These are phyloP conservation scores for Aspergillus biplanus DNA, from an alignment of 495 filamentous ascomycete species.

Conservation along the genomic window DNA sequence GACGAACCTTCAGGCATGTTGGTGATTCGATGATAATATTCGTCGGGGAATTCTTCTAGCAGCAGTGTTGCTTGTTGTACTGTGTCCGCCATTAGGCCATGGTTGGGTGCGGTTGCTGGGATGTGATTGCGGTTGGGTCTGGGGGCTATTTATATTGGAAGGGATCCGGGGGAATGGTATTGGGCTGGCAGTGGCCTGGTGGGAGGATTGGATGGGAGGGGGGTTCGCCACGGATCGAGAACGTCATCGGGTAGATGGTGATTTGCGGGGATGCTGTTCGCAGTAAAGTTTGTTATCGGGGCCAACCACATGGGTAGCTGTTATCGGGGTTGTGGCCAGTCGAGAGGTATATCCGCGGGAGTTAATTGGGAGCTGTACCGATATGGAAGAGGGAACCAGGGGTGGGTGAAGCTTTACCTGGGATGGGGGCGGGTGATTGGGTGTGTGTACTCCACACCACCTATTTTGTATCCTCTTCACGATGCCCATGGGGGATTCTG, in stretches of 20 bases:
- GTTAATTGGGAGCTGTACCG: no score
- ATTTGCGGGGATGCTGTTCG: background rate
- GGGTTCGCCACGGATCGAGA: background rate
- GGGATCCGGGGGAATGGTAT: background rate
- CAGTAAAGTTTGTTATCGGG: background rate
- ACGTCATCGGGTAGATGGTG: background rate
- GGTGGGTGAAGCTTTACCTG: no score
- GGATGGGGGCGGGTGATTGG: no score
- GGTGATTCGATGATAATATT: background rate
- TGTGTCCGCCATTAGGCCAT: background rate
- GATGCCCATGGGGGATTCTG: no score
- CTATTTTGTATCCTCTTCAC: no score
- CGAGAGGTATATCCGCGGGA: no score
- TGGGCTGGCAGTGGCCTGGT: background rate
- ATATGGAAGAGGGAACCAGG: no score
- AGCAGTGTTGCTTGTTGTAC: slow-evolving; percentile 4
- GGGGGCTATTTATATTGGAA: background rate
- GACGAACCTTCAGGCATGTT: slow-evolving; percentile 15
- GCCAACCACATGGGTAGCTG: no score
- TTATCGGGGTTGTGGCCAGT: no score
- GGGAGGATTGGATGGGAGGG: background rate
- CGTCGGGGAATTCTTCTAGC: background rate
- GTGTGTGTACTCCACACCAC: no score
- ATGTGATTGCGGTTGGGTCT: background rate
- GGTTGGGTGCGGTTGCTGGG: background rate